phyloP scores from a whole-genome alignment of 441 rosid genomes.

The Euphorbia celastroides region DNA sequence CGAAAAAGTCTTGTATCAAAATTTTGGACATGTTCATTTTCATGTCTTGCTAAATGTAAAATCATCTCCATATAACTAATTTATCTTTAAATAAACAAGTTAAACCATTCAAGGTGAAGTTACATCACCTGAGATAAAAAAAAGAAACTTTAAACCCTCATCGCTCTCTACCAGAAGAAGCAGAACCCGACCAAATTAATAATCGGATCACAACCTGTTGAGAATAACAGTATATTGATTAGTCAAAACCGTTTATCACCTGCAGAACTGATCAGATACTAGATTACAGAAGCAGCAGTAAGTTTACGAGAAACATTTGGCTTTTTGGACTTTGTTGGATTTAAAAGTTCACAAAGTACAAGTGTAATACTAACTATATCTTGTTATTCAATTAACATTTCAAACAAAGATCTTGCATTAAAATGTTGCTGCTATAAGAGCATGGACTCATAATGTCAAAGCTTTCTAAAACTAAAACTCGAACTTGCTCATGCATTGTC shows the following conservation, averaged over 20 bases:
- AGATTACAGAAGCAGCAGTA: neutral
- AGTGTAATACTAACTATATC: neutral
- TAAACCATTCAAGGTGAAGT: neutral
- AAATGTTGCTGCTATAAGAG: neutral
- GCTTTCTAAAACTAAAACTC: neutral
- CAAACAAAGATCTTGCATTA: neutral
- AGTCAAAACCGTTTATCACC: neutral
- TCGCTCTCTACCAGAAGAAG: neutral
- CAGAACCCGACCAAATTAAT: neutral
- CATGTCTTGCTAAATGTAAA: too few relatives aligned
- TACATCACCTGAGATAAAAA: neutral
- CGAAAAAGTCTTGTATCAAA: too few relatives aligned
- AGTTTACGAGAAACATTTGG: neutral
- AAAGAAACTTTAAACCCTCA: neutral
- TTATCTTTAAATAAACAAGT: neutral
- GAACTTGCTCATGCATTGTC: neutral
- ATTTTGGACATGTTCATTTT: too few relatives aligned
- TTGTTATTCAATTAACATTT: neutral
- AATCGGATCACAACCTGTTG: constrained; percentile 2
- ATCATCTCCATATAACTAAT: neutral
- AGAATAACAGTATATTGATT: neutral
- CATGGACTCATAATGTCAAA: neutral
- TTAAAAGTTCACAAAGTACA: neutral
- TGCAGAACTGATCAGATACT: neutral
- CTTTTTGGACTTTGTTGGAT: neutral